Percentiles rank a stretch among this genome's conserved stretches.
Evolutionary conservation across 2,329 filamentous ascomycete species (phyloP).

Genomic region (Diaporthe ampelina): DNA sequence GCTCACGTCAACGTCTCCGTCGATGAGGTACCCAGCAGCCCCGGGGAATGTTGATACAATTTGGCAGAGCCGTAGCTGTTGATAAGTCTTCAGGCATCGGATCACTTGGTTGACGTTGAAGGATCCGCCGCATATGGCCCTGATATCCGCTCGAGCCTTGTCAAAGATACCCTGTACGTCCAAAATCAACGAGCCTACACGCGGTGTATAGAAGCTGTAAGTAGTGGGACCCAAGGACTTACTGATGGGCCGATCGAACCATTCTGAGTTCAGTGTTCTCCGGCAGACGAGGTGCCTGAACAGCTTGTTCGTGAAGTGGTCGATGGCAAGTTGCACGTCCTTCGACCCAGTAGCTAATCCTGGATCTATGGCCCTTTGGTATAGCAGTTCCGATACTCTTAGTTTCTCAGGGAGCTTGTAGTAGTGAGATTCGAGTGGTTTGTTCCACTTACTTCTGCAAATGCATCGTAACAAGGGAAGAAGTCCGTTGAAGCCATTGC

Average conservation of each 20-base stretch:
- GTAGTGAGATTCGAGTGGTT: neutral
- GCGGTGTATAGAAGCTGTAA: neutral
- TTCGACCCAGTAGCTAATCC: neutral
- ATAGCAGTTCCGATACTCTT: neutral
- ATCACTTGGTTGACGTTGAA: constrained; percentile 15
- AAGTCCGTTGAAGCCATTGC: neutral
- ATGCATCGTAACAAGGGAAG: neutral
- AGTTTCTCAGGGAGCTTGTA: neutral
- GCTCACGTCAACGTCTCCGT: neutral
- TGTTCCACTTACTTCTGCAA: neutral
- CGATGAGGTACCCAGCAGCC: neutral
- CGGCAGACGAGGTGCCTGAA: neutral
- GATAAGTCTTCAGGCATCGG: neutral
- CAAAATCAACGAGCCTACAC: neutral
- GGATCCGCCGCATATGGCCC: neutral
- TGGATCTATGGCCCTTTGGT: neutral
- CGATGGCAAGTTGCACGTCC: neutral
- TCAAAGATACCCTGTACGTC: constrained; percentile 1
- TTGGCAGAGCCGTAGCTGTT: neutral
- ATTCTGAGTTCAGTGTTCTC: neutral
- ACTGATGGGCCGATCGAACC: neutral
- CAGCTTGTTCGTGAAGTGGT: neutral
- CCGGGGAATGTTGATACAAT: neutral
- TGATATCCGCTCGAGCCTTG: constrained; percentile 10
- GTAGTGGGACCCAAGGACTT: neutral